Evolutionary conservation across 805 yeast species (phyloP).

Genomic region (Wickerhamomyces chaumierensis): DNA sequence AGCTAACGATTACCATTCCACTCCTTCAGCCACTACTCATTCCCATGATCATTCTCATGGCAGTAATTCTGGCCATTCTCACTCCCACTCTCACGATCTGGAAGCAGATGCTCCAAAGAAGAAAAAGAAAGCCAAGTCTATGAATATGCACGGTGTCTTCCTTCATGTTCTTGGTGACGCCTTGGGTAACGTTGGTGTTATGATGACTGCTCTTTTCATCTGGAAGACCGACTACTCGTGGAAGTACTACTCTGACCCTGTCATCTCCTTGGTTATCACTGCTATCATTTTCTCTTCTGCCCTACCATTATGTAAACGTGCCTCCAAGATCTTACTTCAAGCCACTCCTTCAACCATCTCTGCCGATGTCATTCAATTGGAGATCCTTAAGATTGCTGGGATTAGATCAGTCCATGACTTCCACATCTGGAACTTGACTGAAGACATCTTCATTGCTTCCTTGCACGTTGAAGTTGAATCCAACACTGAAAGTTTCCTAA

Average conservation of each 20-base stretch:
- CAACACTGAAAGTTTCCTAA: slow-evolving; percentile 53
- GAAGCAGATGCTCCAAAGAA: slow-evolving; percentile 2
- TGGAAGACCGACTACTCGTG: slow-evolving; percentile 90
- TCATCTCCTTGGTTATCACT: slow-evolving; percentile 77
- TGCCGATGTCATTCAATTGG: slow-evolving; percentile 60
- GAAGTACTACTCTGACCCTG: slow-evolving; percentile 80
- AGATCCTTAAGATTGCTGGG: slow-evolving; percentile 56
- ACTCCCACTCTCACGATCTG: slow-evolving; percentile 5
- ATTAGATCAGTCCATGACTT: slow-evolving; percentile 86
- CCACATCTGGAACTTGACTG: slow-evolving; percentile 94
- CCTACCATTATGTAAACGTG: slow-evolving; percentile 74
- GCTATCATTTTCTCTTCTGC: slow-evolving; percentile 85
- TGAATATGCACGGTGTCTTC: slow-evolving; percentile 96
- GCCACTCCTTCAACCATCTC: slow-evolving; percentile 84
- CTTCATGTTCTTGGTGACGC: slow-evolving; percentile 95
- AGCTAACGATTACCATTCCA: slow-evolving; percentile 12
- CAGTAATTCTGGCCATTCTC: slow-evolving; percentile 4
- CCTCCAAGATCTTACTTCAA: slow-evolving; percentile 81
- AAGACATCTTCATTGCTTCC: slow-evolving; percentile 76
- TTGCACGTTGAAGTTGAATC: slow-evolving; percentile 70
- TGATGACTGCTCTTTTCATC: slow-evolving; percentile 76
- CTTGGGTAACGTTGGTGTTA: slow-evolving; percentile 89
- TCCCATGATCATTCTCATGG: slow-evolving; percentile 5
- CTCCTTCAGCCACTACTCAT: slow-evolving; percentile 2
- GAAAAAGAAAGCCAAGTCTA: slow-evolving; percentile 37